Base-by-base conservation (phyloP, 208 protist species). In the Acanthamoeba sp. region DNA sequence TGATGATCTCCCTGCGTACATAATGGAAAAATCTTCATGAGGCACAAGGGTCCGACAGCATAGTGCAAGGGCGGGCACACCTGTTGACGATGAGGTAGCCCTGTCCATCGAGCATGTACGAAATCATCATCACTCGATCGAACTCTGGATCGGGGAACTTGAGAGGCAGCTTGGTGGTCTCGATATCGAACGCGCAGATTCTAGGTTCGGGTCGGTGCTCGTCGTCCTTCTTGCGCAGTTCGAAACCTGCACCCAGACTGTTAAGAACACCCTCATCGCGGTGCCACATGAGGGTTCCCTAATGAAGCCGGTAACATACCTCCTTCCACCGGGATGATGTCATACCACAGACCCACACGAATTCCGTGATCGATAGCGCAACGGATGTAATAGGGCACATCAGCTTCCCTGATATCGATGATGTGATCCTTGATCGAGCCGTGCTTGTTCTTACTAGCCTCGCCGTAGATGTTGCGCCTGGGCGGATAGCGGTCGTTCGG, bases 81-180 rank as follows among this genome's bases (percentile, higher is more conserved):
- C 99, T 94, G 96, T 99, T 99, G 62, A 99, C 96, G 94, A 99
- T 99, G 18, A 99, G 96, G 95, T 99, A 99, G 38, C 99, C 99
- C 76, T 99, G 97, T 1, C 98, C 98, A 95, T 99, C 99, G 12
- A 99, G 91, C 99, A 99, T 99, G 97, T 99, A 99, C 5, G 99
- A 99, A 87, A 99, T 99, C 99, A 99, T 99, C 97, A 99, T 99
- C 57, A 99, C 99, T 92, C 98, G 96, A 97, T 99, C 99, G 22
- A 98, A 97, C 73, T 98, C 95, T 0, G 96, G 42, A 94, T 99
- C 99, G 36, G 99, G 99, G 96, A 99, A 99, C 95, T 99, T 99
- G 62, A 99, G 96, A 42, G 99, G 99, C 7, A 98, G 96, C 95
- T 99, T 99, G 1, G 99, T 99, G 10, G 98, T 99, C 95, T 99